Evolutionary conservation across 768 basidiomycete species (phyloP).

Genomic region (Pisolithus orientalis): DNA sequence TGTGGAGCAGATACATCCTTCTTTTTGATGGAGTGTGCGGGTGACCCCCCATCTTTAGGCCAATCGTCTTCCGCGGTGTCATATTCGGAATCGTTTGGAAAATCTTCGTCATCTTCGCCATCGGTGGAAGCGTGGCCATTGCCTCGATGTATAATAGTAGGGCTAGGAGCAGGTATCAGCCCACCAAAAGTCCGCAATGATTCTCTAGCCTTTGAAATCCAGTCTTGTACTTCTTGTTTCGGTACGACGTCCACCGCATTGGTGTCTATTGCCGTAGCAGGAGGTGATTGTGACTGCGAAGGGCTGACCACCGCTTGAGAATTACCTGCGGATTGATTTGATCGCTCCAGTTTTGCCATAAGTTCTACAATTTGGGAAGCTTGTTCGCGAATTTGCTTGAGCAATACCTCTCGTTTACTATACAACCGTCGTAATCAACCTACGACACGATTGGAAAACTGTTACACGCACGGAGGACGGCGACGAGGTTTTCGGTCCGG

Average conservation of each 20-base stretch:
- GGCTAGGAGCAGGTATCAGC: constrained; percentile 57
- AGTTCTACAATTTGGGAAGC: constrained; percentile 65
- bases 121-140: constrained; percentile 29
- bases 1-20: constrained; percentile 34
- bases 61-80: constrained; percentile 19
- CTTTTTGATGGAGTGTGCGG: constrained; percentile 30
- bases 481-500: constrained; percentile 82
- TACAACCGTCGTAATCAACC: neutral
- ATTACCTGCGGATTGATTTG: constrained; percentile 25
- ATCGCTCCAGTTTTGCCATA: constrained; percentile 59
- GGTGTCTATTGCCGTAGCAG: constrained; percentile 17
- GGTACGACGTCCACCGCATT: constrained; percentile 25
- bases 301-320: constrained; percentile 15
- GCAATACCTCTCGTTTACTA: constrained; percentile 77
- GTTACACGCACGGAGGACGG: constrained; percentile 60
- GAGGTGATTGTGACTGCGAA: constrained; percentile 31
- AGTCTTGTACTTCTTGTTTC: constrained; percentile 60
- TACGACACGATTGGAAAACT: neutral
- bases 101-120: constrained; percentile 32
- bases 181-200: constrained; percentile 63
- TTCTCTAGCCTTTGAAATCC: constrained; percentile 70
- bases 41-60: constrained; percentile 21
- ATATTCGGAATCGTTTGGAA: constrained; percentile 33
- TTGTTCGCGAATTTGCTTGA: constrained; percentile 70
- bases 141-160: constrained; percentile 39